Evolutionary conservation across 2,329 filamentous ascomycete species (phyloP).

Genomic region (Rasamsonia emersonii): DNA sequence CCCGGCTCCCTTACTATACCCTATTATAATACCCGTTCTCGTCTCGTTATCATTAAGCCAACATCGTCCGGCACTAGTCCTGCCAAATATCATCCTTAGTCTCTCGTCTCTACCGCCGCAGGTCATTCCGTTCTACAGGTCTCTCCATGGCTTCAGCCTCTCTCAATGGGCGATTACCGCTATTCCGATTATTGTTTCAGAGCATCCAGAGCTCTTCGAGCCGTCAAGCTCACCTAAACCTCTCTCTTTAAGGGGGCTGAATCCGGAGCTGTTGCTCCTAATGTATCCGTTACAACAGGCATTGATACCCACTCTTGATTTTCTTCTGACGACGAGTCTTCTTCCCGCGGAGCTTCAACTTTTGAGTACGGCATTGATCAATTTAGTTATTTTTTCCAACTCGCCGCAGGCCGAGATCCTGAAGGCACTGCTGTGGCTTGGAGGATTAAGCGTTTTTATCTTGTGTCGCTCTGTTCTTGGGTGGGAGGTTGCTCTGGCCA

Average conservation of each 20-base stretch:
- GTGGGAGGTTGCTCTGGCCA: constrained; percentile 77
- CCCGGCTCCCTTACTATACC: constrained; percentile 84
- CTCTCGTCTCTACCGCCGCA: constrained; percentile 66
- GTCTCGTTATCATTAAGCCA: constrained; percentile 66
- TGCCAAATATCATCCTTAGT: constrained; percentile 75
- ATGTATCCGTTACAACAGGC: constrained; percentile 79
- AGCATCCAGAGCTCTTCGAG: constrained; percentile 28
- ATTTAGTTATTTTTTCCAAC: constrained; percentile 65
- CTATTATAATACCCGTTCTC: constrained; percentile 64
- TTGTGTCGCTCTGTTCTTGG: constrained; percentile 64
- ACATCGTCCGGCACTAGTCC: constrained; percentile 51
- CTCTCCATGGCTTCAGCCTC: constrained; percentile 50
- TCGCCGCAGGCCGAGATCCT: constrained; percentile 81
- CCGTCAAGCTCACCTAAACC: constrained; percentile 26
- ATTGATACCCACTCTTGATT: constrained; percentile 62
- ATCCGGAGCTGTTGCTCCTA: constrained; percentile 52
- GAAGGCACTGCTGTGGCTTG: constrained; percentile 74
- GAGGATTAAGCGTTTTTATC: constrained; percentile 69
- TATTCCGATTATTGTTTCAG: constrained; percentile 53
- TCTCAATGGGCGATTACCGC: constrained; percentile 74
- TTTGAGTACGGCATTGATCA: constrained; percentile 72
- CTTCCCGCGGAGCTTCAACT: constrained; percentile 81
- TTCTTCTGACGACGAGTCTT: constrained; percentile 81
- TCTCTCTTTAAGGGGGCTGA: constrained; percentile 29
- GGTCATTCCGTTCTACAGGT: constrained; percentile 58